Percentiles rank a stretch among this genome's conserved stretches.
Conservation (phyloP, 345 rosid genomes). For the Angophora floribunda region DNA sequence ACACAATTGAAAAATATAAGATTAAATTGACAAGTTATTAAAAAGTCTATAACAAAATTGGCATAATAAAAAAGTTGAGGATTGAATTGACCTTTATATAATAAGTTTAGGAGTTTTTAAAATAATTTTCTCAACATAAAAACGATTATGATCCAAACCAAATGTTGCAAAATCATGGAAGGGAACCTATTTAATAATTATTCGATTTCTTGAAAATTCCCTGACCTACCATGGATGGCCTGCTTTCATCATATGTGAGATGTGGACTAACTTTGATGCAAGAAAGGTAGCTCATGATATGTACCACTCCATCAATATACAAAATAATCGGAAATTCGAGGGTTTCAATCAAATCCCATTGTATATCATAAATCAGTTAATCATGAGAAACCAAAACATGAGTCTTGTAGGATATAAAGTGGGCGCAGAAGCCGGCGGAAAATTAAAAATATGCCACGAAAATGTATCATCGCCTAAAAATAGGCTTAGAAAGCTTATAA, state of each 20-base stretch:
- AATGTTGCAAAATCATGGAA: background rate
- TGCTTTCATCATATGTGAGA: background rate
- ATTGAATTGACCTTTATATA: fast-evolving
- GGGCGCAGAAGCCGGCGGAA: background rate
- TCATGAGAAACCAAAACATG: background rate
- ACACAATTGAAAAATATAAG: background rate
- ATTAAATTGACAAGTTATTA: background rate
- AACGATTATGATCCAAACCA: fast-evolving
- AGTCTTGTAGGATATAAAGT: background rate
- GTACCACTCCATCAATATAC: background rate
- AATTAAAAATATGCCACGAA: background rate
- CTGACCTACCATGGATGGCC: background rate
- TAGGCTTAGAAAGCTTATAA: background rate
- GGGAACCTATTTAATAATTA: background rate
- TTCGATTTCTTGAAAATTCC: background rate
- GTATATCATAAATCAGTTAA: background rate
- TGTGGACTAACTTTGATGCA: background rate
- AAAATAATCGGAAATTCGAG: background rate
- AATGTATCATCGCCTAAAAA: background rate
- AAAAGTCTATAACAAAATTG: background rate
- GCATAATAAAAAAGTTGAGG: fast-evolving
- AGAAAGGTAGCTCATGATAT: background rate
- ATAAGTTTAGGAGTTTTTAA: background rate
- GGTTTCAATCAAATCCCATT: background rate
- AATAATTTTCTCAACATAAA: background rate